phyloP scores from a whole-genome alignment of 257 asterid species.

The Scutellaria barbata region DNA sequence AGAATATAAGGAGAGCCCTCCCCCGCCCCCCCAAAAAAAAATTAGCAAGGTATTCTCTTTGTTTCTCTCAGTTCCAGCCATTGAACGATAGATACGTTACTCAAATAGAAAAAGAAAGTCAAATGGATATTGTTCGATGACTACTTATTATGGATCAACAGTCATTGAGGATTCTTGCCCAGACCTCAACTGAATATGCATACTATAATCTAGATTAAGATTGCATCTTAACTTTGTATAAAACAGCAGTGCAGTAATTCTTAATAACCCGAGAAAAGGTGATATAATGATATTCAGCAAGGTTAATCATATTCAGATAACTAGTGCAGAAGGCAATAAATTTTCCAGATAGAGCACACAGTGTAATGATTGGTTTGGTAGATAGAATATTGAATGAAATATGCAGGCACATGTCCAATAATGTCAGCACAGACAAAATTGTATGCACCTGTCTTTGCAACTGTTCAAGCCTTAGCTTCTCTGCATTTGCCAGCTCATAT shows the following conservation, averaged over 20 bases:
- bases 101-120: not conserved
- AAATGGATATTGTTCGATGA: not conserved
- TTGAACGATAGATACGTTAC: not conserved
- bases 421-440: not conserved
- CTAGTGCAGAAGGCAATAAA: not conserved
- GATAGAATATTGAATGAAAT: slow-evolving; percentile 5
- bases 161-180: not conserved
- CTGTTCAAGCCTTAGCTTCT: slow-evolving; percentile 97
- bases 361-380: slow-evolving; percentile 12
- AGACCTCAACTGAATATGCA: not conserved
- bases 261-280: not conserved
- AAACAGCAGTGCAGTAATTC: not conserved
- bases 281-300: not conserved
- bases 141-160: not conserved
- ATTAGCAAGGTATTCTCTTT: too few relatives aligned
- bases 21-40: too few relatives aligned
- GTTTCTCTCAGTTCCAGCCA: too few relatives aligned
- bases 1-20: too few relatives aligned
- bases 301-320: not conserved
- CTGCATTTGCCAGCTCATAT: slow-evolving; percentile 89
- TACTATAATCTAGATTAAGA: not conserved
- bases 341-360: slow-evolving; percentile 19
- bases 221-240: not conserved
- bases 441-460: slow-evolving; percentile 89
- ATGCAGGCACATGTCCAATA: slow-evolving; percentile 20